These are phyloP conservation scores for Lagenaria siceraria DNA, from an alignment of 306 rosid genomes.

Conservation along the genomic window DNA sequence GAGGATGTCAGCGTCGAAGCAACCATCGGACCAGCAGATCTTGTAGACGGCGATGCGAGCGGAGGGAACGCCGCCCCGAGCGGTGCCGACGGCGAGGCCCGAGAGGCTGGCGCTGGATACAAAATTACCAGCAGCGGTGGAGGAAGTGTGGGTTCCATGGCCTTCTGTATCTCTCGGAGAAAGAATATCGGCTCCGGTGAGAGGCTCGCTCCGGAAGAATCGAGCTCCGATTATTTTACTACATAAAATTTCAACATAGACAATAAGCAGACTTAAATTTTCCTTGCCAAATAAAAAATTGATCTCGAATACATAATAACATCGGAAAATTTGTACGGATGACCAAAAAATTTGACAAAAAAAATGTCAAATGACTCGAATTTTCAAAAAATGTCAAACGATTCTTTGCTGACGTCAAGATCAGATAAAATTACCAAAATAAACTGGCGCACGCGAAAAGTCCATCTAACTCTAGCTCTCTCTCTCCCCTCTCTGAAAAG, in stretches of 20 bases:
- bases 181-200: neutral
- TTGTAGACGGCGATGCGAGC: constrained; percentile 50
- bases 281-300: no score
- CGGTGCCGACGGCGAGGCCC: constrained; percentile 30
- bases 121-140: constrained; percentile 30
- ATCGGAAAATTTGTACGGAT: no score
- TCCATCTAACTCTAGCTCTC: no score
- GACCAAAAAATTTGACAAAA: no score
- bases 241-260: neutral
- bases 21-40: constrained; percentile 29
- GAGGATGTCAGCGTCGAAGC: constrained; percentile 22
- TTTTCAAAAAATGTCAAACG: no score
- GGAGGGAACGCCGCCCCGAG: constrained; percentile 35
- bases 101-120: constrained; percentile 21
- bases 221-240: constrained; percentile 46
- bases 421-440: no score
- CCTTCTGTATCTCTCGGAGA: constrained; percentile 31
- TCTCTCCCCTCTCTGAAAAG: no score
- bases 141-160: constrained; percentile 46
- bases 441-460: no score
- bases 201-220: constrained; percentile 6
- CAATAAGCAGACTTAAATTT: no score
- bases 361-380: no score
- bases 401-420: no score
- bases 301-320: no score